Evolutionary conservation across 345 rosid genomes (phyloP).

Genomic region (Syzygium jambos): DNA sequence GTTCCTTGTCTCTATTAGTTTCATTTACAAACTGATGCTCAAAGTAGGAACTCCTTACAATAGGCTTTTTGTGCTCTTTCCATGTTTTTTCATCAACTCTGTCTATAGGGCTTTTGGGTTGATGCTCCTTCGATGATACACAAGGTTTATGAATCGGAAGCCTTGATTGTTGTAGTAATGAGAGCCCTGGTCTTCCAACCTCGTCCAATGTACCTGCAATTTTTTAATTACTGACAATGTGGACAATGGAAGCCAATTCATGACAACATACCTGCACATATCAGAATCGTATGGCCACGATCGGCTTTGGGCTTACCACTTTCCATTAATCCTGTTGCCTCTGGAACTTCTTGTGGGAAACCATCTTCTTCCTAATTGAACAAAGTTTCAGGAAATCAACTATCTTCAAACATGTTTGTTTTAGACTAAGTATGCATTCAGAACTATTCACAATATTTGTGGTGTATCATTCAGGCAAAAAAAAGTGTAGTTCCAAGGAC

Average conservation of each 20-base stretch:
- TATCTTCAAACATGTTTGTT: background rate
- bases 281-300: background rate
- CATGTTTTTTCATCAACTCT: conserved; percentile 25
- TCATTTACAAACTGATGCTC: conserved; percentile 36
- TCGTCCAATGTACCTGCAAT: conserved; percentile 9
- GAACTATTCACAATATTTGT: background rate
- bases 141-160: conserved; percentile 16
- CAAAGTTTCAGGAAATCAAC: background rate
- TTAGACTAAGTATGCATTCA: background rate
- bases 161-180: conserved; percentile 11
- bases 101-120: conserved; percentile 11
- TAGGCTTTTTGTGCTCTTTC: conserved; percentile 35
- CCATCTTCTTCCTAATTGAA: conserved; percentile 35
- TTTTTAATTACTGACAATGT: background rate
- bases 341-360: conserved; percentile 11
- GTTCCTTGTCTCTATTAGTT: conserved; percentile 22
- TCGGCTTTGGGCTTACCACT: conserved; percentile 19
- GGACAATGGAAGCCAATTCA: background rate
- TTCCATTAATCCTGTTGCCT: conserved; percentile 11
- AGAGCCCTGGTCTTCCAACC: conserved; percentile 7
- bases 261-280: background rate
- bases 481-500: background rate
- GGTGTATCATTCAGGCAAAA: background rate
- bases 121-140: conserved; percentile 17
- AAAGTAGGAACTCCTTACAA: conserved; percentile 61